A percentile compares a stretch with the other conserved stretches of the same genome.
These are phyloP conservation scores for Cephaloascus albidus DNA, from an alignment of 805 yeast species.

Conservation along the genomic window DNA sequence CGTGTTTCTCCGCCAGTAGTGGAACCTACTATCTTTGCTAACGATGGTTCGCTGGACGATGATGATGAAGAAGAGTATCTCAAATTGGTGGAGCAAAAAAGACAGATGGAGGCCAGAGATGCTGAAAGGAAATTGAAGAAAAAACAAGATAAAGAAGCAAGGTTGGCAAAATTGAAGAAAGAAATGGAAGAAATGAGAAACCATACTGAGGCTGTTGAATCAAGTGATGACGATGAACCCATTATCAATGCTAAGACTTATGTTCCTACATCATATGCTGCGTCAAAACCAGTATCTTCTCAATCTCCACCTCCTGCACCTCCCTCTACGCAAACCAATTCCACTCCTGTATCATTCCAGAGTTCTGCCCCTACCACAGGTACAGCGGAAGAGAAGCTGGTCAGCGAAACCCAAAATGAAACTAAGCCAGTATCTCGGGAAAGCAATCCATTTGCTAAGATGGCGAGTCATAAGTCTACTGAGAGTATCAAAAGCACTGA, in stretches of 20 bases:
- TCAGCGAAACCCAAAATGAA: not conserved
- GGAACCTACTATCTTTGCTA: constrained; percentile 1
- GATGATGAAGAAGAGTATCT: constrained; percentile 39
- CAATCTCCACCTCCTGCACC: constrained; percentile 4
- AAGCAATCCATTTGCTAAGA: constrained; percentile 42
- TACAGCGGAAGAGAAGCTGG: constrained; percentile 4
- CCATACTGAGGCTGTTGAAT: constrained; percentile 13
- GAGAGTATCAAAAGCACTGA: no score
- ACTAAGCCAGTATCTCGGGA: constrained; percentile 14
- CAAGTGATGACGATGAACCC: constrained; percentile 24
- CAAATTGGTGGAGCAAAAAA: constrained; percentile 36
- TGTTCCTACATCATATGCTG: constrained; percentile 7
- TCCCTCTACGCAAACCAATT: not conserved
- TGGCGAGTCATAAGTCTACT: constrained; percentile 5
- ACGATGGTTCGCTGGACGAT: constrained; percentile 7
- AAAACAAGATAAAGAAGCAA: constrained; percentile 50
- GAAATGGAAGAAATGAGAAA: constrained; percentile 45
- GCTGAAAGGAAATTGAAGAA: constrained; percentile 37
- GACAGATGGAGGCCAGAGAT: constrained; percentile 28
- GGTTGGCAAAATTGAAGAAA: constrained; percentile 45
- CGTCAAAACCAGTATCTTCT: constrained; percentile 3
- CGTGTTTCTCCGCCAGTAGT: not conserved
- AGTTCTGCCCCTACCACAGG: constrained; percentile 5
- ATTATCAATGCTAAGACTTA: constrained; percentile 12
- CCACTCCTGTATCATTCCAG: constrained; percentile 3